Conservation (phyloP, 306 rosid genomes). For the Citrullus amarus region DNA sequence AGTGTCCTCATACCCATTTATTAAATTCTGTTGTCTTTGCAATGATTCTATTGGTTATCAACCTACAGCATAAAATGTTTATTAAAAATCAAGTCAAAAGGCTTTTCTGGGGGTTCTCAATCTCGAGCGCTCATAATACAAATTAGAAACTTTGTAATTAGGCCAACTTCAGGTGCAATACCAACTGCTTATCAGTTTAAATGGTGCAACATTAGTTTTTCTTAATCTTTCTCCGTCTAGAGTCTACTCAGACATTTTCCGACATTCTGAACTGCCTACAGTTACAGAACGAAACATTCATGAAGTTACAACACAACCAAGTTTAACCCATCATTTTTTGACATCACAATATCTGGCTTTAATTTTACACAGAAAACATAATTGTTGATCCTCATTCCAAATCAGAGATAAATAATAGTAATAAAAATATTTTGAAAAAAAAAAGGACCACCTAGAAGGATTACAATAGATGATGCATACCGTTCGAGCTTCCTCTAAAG, state of each 20-base stretch:
- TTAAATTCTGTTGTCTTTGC: background rate
- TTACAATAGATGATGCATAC: conserved; percentile 27
- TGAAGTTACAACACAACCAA: background rate
- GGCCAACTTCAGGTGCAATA: background rate
- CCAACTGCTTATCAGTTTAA: background rate
- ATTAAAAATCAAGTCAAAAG: background rate
- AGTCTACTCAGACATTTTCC: background rate
- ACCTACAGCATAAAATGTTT: background rate
- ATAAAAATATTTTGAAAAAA: background rate
- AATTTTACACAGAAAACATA: background rate
- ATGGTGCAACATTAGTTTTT: background rate
- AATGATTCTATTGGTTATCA: background rate
- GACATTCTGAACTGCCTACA: background rate
- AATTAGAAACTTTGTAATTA: background rate
- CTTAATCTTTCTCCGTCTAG: background rate
- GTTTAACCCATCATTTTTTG: background rate
- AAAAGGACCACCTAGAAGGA: background rate
- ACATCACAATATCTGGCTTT: background rate
- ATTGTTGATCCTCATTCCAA: background rate
- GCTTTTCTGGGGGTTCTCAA: background rate
- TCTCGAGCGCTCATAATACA: background rate
- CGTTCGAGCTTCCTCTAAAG: conserved; percentile 81
- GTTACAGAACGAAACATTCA: background rate
- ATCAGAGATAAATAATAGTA: background rate
- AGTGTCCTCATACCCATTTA: background rate